Evolutionary conservation across 2,329 filamentous ascomycete species (phyloP).

Genomic region (Aspergillus cejpii): DNA sequence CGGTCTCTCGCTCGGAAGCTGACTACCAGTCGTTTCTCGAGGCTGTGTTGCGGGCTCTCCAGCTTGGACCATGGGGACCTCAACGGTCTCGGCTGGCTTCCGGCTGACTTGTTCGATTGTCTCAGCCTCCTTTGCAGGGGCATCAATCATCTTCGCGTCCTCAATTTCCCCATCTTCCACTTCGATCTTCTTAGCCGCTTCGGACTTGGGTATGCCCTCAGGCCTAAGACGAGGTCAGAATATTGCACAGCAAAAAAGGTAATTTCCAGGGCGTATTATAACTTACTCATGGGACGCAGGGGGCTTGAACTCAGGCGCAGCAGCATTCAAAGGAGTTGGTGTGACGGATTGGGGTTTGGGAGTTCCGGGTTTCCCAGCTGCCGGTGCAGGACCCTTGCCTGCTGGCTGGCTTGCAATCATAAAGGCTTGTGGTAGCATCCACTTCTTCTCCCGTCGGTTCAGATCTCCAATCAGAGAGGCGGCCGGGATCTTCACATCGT

Average conservation of each 20-base stretch:
- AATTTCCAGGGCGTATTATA: conserved; percentile 3
- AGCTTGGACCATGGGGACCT: conserved; percentile 9
- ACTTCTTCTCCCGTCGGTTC: conserved; percentile 44
- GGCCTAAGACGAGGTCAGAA: conserved; percentile 26
- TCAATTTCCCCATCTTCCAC: conserved; percentile 44
- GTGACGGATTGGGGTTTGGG: conserved; percentile 27
- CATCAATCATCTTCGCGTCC: conserved; percentile 41
- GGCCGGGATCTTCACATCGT: conserved; percentile 46
- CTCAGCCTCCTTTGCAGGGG: conserved; percentile 9
- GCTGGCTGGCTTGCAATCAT: conserved; percentile 29
- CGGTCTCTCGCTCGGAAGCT: conserved; percentile 10
- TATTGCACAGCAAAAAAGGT: not conserved
- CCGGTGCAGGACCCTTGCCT: conserved; percentile 13
- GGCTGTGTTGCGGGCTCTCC: conserved; percentile 7
- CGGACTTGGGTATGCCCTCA: conserved; percentile 21
- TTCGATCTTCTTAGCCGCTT: conserved; percentile 28
- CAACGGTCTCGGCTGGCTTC: conserved; percentile 14
- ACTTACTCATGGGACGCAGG: conserved; percentile 32
- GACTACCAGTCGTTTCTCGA: conserved; percentile 4
- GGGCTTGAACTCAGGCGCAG: conserved; percentile 40
- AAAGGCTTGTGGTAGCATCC: conserved; percentile 45
- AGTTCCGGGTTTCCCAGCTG: conserved; percentile 22
- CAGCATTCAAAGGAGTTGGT: conserved; percentile 36
- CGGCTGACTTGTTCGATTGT: conserved; percentile 8
- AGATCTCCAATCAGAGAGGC: conserved; percentile 46